Conservation (phyloP, 805 yeast genomes). For the Sugiyamaella valdiviana region DNA sequence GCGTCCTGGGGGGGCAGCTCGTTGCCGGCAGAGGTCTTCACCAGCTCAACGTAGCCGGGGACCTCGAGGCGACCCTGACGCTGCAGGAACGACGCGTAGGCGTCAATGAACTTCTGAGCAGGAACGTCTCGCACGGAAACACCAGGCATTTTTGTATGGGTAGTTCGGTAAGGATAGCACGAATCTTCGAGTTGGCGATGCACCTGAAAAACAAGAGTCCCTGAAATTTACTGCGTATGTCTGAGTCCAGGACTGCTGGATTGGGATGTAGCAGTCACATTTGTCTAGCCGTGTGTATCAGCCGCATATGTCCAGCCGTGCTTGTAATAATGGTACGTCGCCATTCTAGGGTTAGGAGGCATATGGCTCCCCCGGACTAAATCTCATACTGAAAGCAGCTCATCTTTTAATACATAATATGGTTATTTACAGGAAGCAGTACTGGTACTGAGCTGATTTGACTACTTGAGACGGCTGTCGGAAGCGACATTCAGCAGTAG, state of each 20-base stretch:
- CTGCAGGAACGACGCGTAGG: slow-evolving; percentile 99
- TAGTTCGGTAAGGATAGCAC: not conserved
- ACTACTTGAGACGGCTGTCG: slow-evolving; percentile 50
- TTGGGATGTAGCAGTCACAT: slow-evolving; percentile 1
- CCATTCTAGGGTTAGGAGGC: no score
- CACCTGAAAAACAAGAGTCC: not conserved
- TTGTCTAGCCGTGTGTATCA: not conserved
- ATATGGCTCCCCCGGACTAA: no score
- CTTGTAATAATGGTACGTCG: not conserved
- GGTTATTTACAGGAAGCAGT: not conserved
- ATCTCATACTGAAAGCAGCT: no score
- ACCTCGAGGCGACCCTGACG: slow-evolving; percentile 99
- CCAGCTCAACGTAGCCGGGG: slow-evolving; percentile 99
- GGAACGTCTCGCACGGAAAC: slow-evolving; percentile 99
- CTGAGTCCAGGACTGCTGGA: not conserved
- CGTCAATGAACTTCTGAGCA: slow-evolving; percentile 99
- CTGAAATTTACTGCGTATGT: not conserved
- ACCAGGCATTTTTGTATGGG: slow-evolving; percentile 66
- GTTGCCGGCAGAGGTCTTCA: slow-evolving; percentile 98
- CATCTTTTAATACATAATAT: no score
- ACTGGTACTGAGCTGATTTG: not conserved
- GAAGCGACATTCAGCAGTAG: slow-evolving; percentile 81
- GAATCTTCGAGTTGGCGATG: not conserved
- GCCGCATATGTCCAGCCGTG: not conserved
- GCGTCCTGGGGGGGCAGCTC: slow-evolving; percentile 99